Conservation (phyloP, 441 rosid genomes). For the Aleurites moluccanus region DNA sequence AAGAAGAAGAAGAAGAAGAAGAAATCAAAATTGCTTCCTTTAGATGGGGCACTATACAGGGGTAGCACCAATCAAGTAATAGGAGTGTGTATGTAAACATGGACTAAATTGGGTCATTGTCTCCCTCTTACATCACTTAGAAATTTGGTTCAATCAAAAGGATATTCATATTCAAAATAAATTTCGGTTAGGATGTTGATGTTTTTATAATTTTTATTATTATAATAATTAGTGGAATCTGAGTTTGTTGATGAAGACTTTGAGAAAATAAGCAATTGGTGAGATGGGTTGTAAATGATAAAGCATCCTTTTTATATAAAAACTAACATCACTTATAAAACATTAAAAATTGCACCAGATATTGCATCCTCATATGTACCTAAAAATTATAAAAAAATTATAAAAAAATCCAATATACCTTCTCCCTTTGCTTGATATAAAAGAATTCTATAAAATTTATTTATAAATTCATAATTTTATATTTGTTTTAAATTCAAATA, state of each 20-base stretch:
- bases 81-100: conserved; percentile 25
- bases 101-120: conserved; percentile 30
- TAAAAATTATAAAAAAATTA: no score
- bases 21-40: background rate
- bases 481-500: no score
- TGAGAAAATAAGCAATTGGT: no score
- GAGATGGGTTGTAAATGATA: conserved; percentile 20
- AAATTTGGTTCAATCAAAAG: background rate
- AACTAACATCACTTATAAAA: background rate
- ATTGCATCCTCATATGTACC: no score
- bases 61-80: conserved; percentile 19
- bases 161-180: conserved; percentile 25
- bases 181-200: conserved; percentile 46
- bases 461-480: no score
- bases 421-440: no score
- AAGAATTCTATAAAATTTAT: no score
- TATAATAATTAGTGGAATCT: conserved; percentile 37
- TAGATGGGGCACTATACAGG: conserved; percentile 1
- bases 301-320: conserved; percentile 4
- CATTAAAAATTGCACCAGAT: background rate
- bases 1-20: no score
- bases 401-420: no score
- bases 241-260: conserved; percentile 23
- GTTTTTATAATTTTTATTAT: conserved; percentile 3
- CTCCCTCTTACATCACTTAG: conserved; percentile 21